phyloP scores from a whole-genome alignment of 2,329 filamentous ascomycete species.

The Claviceps maximensis region DNA sequence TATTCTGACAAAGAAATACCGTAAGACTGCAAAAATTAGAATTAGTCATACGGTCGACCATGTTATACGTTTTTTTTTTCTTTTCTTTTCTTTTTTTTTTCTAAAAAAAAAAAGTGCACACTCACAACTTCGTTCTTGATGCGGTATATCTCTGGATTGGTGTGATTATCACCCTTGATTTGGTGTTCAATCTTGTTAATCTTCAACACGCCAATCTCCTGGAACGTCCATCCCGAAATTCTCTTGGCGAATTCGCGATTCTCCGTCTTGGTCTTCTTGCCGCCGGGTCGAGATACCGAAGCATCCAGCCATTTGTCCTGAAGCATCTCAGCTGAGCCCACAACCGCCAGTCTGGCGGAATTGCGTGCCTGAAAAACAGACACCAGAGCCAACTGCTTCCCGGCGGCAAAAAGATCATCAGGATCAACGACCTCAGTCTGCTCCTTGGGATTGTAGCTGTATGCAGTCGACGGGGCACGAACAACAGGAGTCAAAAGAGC shows the following conservation, averaged over 20 bases:
- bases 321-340: constrained; percentile 78
- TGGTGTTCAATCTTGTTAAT: constrained; percentile 76
- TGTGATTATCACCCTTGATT: constrained; percentile 38
- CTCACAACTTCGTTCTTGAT: constrained; percentile 94
- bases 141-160: constrained; percentile 81
- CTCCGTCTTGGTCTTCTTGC: constrained; percentile 45
- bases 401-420: constrained; percentile 76
- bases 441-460: constrained; percentile 90
- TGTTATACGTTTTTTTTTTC: too few species aligned
- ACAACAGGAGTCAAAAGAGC: constrained; percentile 71
- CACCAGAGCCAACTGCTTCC: constrained; percentile 72
- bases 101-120: constrained; percentile 16
- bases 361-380: constrained; percentile 84
- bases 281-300: constrained; percentile 50
- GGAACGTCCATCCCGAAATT: constrained; percentile 89
- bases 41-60: background rate
- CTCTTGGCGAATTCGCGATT: constrained; percentile 80
- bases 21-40: constrained; percentile 49
- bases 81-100: too few species aligned
- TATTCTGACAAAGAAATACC: constrained; percentile 84
- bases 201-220: constrained; percentile 80
- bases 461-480: constrained; percentile 70
- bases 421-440: constrained; percentile 48
- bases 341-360: constrained; percentile 73
- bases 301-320: constrained; percentile 82